Base-by-base conservation (phyloP, 768 basidiomycete species). In the Nevesoporus exiguus region DNA sequence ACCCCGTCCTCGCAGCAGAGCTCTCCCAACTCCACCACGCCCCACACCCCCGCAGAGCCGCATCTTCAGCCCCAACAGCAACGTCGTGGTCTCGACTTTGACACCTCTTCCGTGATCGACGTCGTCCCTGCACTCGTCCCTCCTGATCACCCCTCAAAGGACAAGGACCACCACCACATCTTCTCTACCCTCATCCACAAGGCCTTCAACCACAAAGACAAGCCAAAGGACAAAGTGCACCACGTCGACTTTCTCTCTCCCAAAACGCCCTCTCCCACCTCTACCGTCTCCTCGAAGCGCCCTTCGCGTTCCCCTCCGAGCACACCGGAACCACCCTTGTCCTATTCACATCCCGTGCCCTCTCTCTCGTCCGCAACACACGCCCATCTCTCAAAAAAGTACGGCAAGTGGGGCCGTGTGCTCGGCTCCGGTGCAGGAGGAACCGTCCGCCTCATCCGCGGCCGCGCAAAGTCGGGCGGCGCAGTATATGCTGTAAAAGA, bases 351-450 rank as follows among this genome's bases (percentile, higher is more conserved):
- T 24, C 73, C 76, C 52, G 73, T 83, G 34, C 68, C 77, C 24
- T 89, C 90, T 3, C 81, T 93, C 22, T 84, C 88, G 14, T 84
- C 86, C 46, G 90, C 88, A 6, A 92, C 90, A 3, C 86, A 95
- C 49, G 91, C 90, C 14, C 94, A 97, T 70, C 77, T 99, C 53
- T 76, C 88, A n/a, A 98, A 98, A 76, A 98, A 98, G 78, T 99
- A 99, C 63, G 97, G 97, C 60, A 99, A 99, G 69, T 97, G 97
- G 91, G 97, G 96, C 36, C 84, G 91, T 48, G 84, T 97, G 17
- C 83, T 99, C 9, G 97, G 97, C 25, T 90, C 88, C 27, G 97
- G 97, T 27, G 97, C 96, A 7, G 97, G 97, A n/a, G 97, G 97
- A 24, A 99, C 97, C 0, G 97, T 99, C 42, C 82, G 97, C 27